phyloP scores from a whole-genome alignment of 257 asterid species.

The Lycium barbarum region DNA sequence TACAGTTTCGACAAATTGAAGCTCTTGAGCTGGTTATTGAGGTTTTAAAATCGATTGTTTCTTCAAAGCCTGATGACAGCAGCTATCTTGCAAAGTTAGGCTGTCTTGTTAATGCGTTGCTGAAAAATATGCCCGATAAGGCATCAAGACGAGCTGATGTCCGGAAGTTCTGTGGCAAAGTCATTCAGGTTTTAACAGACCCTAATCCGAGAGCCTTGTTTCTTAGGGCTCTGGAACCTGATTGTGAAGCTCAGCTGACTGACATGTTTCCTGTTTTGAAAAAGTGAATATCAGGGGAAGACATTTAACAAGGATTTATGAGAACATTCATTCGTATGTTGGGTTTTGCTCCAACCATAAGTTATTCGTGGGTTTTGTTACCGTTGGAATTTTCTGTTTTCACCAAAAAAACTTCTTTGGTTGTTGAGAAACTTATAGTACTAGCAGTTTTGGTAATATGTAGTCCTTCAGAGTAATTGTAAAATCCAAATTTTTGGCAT shows the following conservation, averaged over 20 bases:
- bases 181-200: slow-evolving; percentile 60
- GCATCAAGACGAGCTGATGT: slow-evolving; percentile 82
- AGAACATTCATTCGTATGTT: not conserved
- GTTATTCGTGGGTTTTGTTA: slow-evolving; percentile 5
- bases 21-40: slow-evolving; percentile 78
- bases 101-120: slow-evolving; percentile 58
- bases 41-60: slow-evolving; percentile 55
- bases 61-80: slow-evolving; percentile 43
- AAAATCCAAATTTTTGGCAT: not conserved
- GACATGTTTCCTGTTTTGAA: slow-evolving; percentile 59
- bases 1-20: slow-evolving; percentile 80
- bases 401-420: not conserved
- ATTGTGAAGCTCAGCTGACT: slow-evolving; percentile 72
- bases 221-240: slow-evolving; percentile 66
- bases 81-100: slow-evolving; percentile 53
- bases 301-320: not conserved
- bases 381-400: not conserved
- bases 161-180: slow-evolving; percentile 78
- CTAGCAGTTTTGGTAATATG: not conserved
- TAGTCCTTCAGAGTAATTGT: not conserved
- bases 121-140: slow-evolving; percentile 83
- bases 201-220: slow-evolving; percentile 48
- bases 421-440: not conserved
- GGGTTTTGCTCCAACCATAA: not conserved
- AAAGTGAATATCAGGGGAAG: slow-evolving; percentile 35